Base-by-base conservation (phyloP, 768 basidiomycete genomes). In the Panellus pusillus region DNA sequence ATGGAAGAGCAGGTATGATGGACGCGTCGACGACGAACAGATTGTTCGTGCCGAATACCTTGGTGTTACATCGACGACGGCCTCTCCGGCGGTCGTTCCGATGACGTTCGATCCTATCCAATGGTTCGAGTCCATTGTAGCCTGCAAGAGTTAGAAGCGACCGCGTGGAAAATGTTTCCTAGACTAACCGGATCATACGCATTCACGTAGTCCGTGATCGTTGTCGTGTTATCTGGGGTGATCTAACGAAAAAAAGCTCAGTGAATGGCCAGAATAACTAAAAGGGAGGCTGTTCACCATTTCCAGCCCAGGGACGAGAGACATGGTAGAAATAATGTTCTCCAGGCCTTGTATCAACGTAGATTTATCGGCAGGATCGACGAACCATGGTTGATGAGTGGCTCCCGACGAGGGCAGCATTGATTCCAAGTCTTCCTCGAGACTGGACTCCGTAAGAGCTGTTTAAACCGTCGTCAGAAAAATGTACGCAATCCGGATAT, bases 21-120 rank as follows among this genome's bases (percentile, higher is more conserved):
- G 72, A 72, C 0, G 74, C 74, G 58, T 77, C 75, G 15, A 74
- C 67, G 35, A 77, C 62, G 60, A 77, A 77, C 68, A 50, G 37
- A 32, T 47, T 58, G 41, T 61, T 50, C 37, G 60, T 61, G 29
- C 31, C 31, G 44, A 55, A 72, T 45, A 77, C 78, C 50, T 74
- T 74, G 28, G 66, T 64, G 61, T 77, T 74, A 64, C 47, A 45
- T 76, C 75, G 11, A 77, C 74, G 24, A 77, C 75, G 11, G 60
- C 67, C 27, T 71, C 65, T 2, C 59, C 59, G 1, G 51, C 54
- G 3, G 54, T 35, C 11, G 32, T 49, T 13, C 59, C 59, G 43
- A 77, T 73, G 47, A 63, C 70, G 50, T 65, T 64, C 4, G 74
- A 68, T 6, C 72, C 74, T 17, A 73, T 67, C 75, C 74, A 76